phyloP scores from a whole-genome alignment of 768 basidiomycete species.

The Suillus spraguei region DNA sequence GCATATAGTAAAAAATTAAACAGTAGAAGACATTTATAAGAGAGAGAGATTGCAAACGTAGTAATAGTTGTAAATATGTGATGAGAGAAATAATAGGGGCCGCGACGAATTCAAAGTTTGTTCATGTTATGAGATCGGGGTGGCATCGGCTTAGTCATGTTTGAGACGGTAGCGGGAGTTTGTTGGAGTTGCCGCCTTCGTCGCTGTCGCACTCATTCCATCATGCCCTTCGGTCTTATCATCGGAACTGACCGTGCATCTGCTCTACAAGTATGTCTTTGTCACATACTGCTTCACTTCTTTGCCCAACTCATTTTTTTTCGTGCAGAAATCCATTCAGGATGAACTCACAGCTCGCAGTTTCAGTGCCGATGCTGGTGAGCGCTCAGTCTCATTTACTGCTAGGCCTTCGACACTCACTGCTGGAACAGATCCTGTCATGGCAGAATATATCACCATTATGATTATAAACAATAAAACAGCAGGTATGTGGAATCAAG shows the following conservation, averaged over 20 bases:
- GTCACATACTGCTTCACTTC: not conserved
- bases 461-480: constrained; percentile 96
- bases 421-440: constrained; percentile 66
- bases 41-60: no score
- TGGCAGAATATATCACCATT: constrained; percentile 94
- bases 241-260: constrained; percentile 79
- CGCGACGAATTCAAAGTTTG: not conserved
- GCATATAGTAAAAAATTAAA: no score
- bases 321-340: constrained; percentile 69
- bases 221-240: constrained; percentile 74
- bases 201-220: constrained; percentile 23
- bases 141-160: not conserved
- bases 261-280: constrained; percentile 60
- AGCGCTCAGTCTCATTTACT: constrained; percentile 29
- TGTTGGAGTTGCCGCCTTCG: constrained; percentile 25
- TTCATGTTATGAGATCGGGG: constrained; percentile 6
- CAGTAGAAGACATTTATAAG: no score
- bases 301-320: constrained; percentile 18
- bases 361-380: constrained; percentile 77
- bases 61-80: no score
- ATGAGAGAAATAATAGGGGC: no score
- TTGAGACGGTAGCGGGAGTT: constrained; percentile 6
- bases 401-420: constrained; percentile 18
- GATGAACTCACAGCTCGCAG: constrained; percentile 77
- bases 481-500: constrained; percentile 50